Base-by-base conservation (phyloP, 2,329 filamentous ascomycete species). In the Diatrype stigma region DNA sequence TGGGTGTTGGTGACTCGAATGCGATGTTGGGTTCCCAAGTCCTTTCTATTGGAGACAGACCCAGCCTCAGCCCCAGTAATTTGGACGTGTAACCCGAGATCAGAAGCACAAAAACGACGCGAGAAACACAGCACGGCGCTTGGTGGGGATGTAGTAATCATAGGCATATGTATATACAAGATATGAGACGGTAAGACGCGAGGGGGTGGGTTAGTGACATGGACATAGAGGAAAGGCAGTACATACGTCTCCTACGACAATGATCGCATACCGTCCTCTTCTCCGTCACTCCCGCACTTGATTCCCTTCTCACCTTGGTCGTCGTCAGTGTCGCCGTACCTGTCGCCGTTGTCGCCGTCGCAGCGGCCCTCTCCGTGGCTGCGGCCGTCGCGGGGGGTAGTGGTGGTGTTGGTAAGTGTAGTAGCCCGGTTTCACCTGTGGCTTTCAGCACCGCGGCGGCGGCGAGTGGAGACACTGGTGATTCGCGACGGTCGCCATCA, bases 211-310 rank as follows among this genome's bases (percentile, higher is more conserved):
- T 22, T 21, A 26, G 26, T 38, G 7, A 32, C 16, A 48, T 22
- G n/a, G 26, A 42, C 28, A 35, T 47, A 40, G n/a, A 47, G 51
- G 44, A 50, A 38, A 28, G 28, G 46, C 22, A 44, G 23, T 30
- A 65, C 71, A 54, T 67, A 73, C 73, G 64, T 56, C 73, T 65
- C 56, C 70, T 62, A 48, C 73, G 68, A 59, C 73, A 76, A 55
- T 75, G 71, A 53, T 76, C 73, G 58, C 73, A 76, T 32, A 75
- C 73, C 28, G 67, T 74, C 35, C 72, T 67, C 53, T 67, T 69
- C 23, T 58, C 42, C 35, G 45, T 32, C n/a, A 47, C 23, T 6
- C 22, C 44, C 26, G 19, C 21, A 17, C 44, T 22, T 16, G 42
- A 28, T 40, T 50, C 35, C 44, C 23, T 46, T 30, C 34, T 50